Percentiles rank a stretch among this genome's conserved stretches.
Conservation (phyloP, 2,329 filamentous ascomycete genomes). For the Clarireedia monteithiana region DNA sequence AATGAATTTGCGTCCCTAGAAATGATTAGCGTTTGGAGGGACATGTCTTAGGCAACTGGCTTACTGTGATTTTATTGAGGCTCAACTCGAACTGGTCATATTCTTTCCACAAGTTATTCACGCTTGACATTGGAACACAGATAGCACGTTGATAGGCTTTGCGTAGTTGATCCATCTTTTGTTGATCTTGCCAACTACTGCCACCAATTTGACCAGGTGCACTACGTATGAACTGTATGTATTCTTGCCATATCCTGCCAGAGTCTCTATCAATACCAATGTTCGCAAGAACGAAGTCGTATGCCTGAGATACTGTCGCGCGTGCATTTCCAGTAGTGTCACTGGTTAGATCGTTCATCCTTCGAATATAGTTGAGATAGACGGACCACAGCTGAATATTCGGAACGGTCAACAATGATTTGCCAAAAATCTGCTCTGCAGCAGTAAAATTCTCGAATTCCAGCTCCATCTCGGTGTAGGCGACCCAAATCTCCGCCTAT, state of each 20-base stretch:
- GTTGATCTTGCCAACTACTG: conserved; percentile 87
- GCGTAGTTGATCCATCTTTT: conserved; percentile 91
- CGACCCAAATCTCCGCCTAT: conserved; percentile 86
- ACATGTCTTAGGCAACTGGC: conserved; percentile 23
- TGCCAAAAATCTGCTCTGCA: conserved; percentile 77
- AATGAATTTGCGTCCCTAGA: conserved; percentile 84
- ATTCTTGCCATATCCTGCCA: conserved; percentile 86
- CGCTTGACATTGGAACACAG: conserved; percentile 72
- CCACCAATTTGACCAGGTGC: conserved; percentile 82
- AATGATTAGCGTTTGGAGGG: conserved; percentile 14
- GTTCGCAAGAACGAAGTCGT: conserved; percentile 84
- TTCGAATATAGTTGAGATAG: conserved; percentile 91
- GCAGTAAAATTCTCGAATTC: conserved; percentile 73
- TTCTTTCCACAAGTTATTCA: conserved; percentile 89
- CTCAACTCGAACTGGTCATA: conserved; percentile 96
- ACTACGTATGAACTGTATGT: conserved; percentile 85
- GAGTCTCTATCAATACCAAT: conserved; percentile 89
- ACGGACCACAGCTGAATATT: conserved; percentile 86
- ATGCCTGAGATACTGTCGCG: conserved; percentile 73
- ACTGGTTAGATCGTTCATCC: conserved; percentile 77
- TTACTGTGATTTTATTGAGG: conserved; percentile 82
- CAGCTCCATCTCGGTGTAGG: conserved; percentile 84
- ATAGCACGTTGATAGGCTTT: conserved; percentile 91
- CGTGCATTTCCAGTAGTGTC: conserved; percentile 73
- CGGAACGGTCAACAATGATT: conserved; percentile 68